These are phyloP conservation scores for Penicillium ucsense DNA, from an alignment of 495 filamentous ascomycete genomes.

Conservation along the genomic window DNA sequence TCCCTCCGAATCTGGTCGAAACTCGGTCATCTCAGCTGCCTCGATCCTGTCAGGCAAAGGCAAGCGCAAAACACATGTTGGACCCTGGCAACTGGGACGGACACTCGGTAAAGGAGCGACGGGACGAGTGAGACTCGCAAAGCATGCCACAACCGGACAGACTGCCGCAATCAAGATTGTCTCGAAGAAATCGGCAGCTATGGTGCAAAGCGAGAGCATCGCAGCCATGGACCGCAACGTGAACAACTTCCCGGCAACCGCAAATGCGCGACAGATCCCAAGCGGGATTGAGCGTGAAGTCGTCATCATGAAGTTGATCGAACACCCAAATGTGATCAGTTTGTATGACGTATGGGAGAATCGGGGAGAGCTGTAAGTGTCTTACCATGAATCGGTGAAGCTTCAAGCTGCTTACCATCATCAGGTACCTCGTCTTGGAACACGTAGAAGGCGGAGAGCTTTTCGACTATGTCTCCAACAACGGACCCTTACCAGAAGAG, in stretches of 20 bases:
- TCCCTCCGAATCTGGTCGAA: constrained; percentile 47
- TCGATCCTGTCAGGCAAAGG: constrained; percentile 53
- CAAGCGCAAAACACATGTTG: constrained; percentile 66
- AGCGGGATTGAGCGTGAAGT: constrained; percentile 85
- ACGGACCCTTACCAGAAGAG: constrained; percentile 60
- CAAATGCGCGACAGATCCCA: constrained; percentile 59
- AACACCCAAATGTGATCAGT: constrained; percentile 86
- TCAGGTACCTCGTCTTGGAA: constrained; percentile 92
- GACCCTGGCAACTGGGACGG: constrained; percentile 84
- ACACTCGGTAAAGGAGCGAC: constrained; percentile 80
- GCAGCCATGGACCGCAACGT: constrained; percentile 55
- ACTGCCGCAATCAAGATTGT: constrained; percentile 91
- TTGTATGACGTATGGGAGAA: constrained; percentile 97
- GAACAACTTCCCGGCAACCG: constrained; percentile 23
- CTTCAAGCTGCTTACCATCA: not conserved
- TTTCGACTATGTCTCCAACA: constrained; percentile 64
- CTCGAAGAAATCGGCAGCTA: constrained; percentile 59
- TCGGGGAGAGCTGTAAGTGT: constrained; percentile 71
- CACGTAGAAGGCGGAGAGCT: constrained; percentile 87
- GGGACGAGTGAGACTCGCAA: constrained; percentile 71
- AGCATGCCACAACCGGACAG: constrained; percentile 63
- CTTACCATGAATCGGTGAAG: not conserved
- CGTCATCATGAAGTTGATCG: constrained; percentile 89
- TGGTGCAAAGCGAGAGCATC: constrained; percentile 66
- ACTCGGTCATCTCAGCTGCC: constrained; percentile 61